Conservation (phyloP, 768 basidiomycete species). For the Trametes cubensis region DNA sequence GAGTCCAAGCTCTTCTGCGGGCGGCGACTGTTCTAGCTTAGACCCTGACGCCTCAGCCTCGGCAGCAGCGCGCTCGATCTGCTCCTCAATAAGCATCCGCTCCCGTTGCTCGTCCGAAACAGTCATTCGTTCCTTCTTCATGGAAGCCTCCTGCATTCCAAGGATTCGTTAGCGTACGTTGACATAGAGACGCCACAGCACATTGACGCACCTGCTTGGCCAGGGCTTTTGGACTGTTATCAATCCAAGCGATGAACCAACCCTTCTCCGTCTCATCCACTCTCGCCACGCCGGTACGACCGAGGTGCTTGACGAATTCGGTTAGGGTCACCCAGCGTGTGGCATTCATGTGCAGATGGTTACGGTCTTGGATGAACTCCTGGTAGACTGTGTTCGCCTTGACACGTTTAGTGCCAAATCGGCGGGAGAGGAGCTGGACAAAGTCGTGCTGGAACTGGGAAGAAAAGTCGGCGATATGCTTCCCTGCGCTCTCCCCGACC, state of each 20-base stretch:
- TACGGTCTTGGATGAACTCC: slow-evolving; percentile 94
- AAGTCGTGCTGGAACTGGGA: slow-evolving; percentile 89
- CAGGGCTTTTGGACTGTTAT: slow-evolving; percentile 92
- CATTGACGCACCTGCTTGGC: slow-evolving; percentile 71
- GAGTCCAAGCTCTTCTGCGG: slow-evolving; percentile 55
- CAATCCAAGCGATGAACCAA: slow-evolving; percentile 97
- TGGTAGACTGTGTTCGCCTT: slow-evolving; percentile 95
- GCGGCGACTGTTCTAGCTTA: slow-evolving; percentile 29
- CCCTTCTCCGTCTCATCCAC: slow-evolving; percentile 99
- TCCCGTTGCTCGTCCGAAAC: slow-evolving; percentile 96
- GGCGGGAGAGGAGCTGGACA: slow-evolving; percentile 82
- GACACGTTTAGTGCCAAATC: slow-evolving; percentile 96
- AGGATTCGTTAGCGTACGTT: background rate
- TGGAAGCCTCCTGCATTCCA: slow-evolving; percentile 63
- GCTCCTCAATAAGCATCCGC: slow-evolving; percentile 84
- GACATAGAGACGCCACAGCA: background rate
- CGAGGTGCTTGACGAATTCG: slow-evolving; percentile 92
- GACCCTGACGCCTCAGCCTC: slow-evolving; percentile 42
- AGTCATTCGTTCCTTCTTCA: slow-evolving; percentile 91
- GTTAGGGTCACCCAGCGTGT: slow-evolving; percentile 97
- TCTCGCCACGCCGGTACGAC: slow-evolving; percentile 79
- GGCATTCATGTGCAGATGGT: slow-evolving; percentile 96
- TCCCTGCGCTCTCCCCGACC: slow-evolving; percentile 91
- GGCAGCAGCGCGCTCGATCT: slow-evolving; percentile 84
- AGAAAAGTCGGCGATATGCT: slow-evolving; percentile 90